Evolutionary conservation across 495 filamentous ascomycete genomes (phyloP).

Genomic region (Saxispiralis lemnorum): DNA sequence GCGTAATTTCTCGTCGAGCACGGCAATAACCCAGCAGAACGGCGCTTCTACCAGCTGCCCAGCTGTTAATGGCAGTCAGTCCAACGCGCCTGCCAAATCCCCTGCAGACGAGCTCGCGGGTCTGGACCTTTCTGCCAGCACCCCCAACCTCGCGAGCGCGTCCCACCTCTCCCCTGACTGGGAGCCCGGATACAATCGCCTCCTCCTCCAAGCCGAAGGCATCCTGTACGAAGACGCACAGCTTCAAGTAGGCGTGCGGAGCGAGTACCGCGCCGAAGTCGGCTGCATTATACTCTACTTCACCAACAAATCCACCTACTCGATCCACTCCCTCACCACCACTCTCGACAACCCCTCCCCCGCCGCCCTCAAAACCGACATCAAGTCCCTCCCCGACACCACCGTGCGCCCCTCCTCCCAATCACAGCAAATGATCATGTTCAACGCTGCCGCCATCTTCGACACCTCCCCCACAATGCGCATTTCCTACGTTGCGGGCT

Average conservation of each 20-base stretch:
- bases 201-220: slow-evolving; percentile 65
- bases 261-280: slow-evolving; percentile 84
- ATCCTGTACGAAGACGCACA: slow-evolving; percentile 89
- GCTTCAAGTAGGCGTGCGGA: slow-evolving; percentile 78
- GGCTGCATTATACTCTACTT: slow-evolving; percentile 93
- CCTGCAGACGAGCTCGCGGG: slow-evolving; percentile 24
- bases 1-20: slow-evolving; percentile 53
- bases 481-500: slow-evolving; percentile 83
- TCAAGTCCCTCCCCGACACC: slow-evolving; percentile 75
- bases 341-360: slow-evolving; percentile 69
- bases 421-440: slow-evolving; percentile 85
- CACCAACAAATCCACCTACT: slow-evolving; percentile 70
- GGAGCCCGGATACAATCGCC: slow-evolving; percentile 75
- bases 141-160: slow-evolving; percentile 72
- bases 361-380: slow-evolving; percentile 56
- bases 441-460: slow-evolving; percentile 71
- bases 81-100: slow-evolving; percentile 27
- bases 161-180: slow-evolving; percentile 88
- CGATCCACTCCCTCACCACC: slow-evolving; percentile 79
- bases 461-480: slow-evolving; percentile 74
- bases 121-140: slow-evolving; percentile 6
- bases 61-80: slow-evolving; percentile 20
- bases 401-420: slow-evolving; percentile 56
- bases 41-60: slow-evolving; percentile 27
- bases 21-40: slow-evolving; percentile 4